Evolutionary conservation across 768 basidiomycete genomes (phyloP).

Genomic region (Cystofilobasidium bisporidii): DNA sequence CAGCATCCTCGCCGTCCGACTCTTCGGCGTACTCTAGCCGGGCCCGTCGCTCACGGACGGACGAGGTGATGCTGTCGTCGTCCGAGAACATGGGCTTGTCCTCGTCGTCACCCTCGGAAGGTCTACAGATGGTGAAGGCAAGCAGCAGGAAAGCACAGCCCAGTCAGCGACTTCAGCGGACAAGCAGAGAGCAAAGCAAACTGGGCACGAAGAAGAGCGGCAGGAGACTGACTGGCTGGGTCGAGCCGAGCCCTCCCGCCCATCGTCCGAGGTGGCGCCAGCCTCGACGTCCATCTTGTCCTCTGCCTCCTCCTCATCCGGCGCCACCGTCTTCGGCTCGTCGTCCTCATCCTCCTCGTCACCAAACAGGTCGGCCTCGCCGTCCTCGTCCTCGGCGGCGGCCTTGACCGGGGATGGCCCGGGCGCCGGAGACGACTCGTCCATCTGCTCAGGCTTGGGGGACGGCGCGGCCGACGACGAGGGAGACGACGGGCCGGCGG

Average conservation of each 20-base stretch:
- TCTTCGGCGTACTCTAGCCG: slow-evolving; percentile 45
- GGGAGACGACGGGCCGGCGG: not conserved
- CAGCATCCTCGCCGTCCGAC: slow-evolving; percentile 62
- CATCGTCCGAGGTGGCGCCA: too few relatives aligned
- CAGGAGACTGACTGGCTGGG: not conserved
- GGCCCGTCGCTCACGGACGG: slow-evolving; percentile 26
- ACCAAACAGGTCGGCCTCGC: slow-evolving; percentile 16
- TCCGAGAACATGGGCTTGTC: not conserved
- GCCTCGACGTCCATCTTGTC: not conserved
- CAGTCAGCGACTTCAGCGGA: not conserved
- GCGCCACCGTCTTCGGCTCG: too few relatives aligned
- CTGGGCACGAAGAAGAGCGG: not conserved
- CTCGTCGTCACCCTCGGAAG: not conserved
- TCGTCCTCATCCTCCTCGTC: slow-evolving; percentile 14
- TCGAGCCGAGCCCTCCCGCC: not conserved
- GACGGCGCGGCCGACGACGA: not conserved
- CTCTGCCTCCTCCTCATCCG: not conserved
- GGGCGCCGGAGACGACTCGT: not conserved
- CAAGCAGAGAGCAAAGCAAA: not conserved
- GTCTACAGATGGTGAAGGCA: too few relatives aligned
- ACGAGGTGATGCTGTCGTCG: slow-evolving; percentile 45
- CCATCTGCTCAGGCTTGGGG: not conserved
- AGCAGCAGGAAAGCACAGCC: not conserved
- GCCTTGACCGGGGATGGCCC: not conserved
- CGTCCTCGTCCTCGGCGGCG: not conserved